Evolutionary conservation across 495 filamentous ascomycete genomes (phyloP), one percentile per base, ranked within the genome.

Genomic region (Podospora comata): DNA sequence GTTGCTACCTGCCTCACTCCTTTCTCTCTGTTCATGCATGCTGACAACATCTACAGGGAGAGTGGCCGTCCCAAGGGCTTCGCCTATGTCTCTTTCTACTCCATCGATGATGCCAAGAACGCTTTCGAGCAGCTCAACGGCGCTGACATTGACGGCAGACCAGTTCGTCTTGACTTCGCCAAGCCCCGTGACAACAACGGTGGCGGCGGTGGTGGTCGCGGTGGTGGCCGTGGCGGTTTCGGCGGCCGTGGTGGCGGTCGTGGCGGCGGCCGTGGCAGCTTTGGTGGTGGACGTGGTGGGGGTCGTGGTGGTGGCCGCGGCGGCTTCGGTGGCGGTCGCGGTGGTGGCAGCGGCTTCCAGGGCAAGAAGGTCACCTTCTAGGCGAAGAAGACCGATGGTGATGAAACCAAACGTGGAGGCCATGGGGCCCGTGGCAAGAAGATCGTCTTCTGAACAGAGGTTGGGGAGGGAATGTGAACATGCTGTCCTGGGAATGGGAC

Each of bases 321-420:
- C 56, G 73, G 82, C 32, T 79, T 82, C 67, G 75, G 81, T 67
- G 75, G 81, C 39, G 79, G 80, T 65, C 76, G 78, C 63, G 13
- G 79, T 62, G 82, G 87, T 63, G 82, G 86, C 62, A 71, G 82
- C 53, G 82, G 85, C 62, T 97, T 94, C 86, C 85, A 92, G 82
- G 95, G 95, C 74, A 90, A 89, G 85, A 97, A 96, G 88, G 89
- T 87, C 79, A 95, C 90, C 71, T 97, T 99, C 78, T 92, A 90
- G 86, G 27, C 19, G 62, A 23, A 23, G 34, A 48, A 16, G 39
- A 48, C 39, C 39, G 39, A 13, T 3, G 39, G 39, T 67, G 74
- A 80, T 48, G 79, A 79, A 64, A 76, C 77, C 63, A 48, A 48
- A 11, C 74, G 79, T 62, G 82, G 87, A 60, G 82, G 86, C 60